Evolutionary conservation across 139 green algal species (phyloP).

Genomic region (Ettlia oleoabundans): DNA sequence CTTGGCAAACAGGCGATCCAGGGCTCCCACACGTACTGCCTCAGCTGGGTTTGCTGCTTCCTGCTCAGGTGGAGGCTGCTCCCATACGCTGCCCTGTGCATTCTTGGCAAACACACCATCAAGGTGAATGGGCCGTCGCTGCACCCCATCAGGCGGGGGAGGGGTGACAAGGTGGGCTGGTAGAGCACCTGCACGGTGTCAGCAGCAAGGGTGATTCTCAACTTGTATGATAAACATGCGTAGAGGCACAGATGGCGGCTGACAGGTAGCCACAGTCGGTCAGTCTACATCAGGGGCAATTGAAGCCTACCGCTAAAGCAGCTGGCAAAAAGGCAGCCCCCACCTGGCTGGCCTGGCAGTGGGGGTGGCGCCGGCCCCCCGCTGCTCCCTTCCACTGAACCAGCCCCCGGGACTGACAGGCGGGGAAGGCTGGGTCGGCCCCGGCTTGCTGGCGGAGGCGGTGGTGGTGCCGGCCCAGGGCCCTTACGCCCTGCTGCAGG

Average conservation of each 20-base stretch:
- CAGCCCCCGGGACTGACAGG: not conserved
- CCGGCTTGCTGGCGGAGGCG: not conserved
- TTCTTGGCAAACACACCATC: slow-evolving; percentile 4
- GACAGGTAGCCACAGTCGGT: too few relatives aligned
- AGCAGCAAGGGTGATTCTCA: not conserved
- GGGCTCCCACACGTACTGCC: not conserved
- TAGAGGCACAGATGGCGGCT: too few relatives aligned
- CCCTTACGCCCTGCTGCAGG: not conserved
- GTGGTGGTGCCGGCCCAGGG: not conserved
- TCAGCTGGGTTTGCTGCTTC: not conserved
- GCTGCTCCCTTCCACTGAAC: too few relatives aligned
- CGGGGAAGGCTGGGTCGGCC: not conserved
- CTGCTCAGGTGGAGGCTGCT: slow-evolving; percentile 10
- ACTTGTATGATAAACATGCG: too few relatives aligned
- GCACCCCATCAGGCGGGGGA: not conserved
- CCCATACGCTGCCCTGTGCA: slow-evolving; percentile 24
- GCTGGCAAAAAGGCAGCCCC: not conserved
- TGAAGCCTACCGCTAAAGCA: too few relatives aligned
- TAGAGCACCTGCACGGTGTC: not conserved
- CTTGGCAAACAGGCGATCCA: slow-evolving; percentile 31
- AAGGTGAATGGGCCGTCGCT: slow-evolving; percentile 29
- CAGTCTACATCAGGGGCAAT: too few relatives aligned
- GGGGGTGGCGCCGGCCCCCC: not conserved
- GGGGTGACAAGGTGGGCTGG: not conserved
- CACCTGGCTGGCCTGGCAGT: slow-evolving; percentile 7